phyloP scores from a whole-genome alignment of 345 rosid genomes.

The Moringa oleifera region DNA sequence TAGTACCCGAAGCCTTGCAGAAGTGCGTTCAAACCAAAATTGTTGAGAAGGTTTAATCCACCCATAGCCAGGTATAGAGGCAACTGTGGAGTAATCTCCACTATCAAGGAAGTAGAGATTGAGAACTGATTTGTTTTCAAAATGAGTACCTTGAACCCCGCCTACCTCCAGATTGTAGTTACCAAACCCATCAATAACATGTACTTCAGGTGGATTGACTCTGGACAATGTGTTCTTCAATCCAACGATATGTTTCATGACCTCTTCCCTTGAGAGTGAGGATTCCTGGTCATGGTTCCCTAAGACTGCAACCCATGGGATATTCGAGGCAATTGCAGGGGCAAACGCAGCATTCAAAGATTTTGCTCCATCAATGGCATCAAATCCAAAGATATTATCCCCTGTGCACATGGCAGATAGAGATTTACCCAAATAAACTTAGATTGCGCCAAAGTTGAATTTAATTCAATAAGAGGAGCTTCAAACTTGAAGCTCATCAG shows the following conservation, averaged over 20 bases:
- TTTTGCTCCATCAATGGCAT: conserved; percentile 58
- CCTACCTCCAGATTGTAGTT: conserved; percentile 76
- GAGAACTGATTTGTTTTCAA: conserved; percentile 73
- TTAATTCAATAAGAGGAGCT: neutral
- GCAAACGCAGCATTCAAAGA: conserved; percentile 66
- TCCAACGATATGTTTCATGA: conserved; percentile 72
- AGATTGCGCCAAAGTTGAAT: neutral
- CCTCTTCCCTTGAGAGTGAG: conserved; percentile 64
- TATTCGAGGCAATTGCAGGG: conserved; percentile 63
- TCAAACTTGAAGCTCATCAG: neutral
- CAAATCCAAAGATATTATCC: conserved; percentile 63
- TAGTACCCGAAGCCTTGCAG: conserved; percentile 60
- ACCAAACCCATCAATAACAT: conserved; percentile 77
- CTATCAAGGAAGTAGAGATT: conserved; percentile 85
- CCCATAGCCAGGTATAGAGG: conserved; percentile 55
- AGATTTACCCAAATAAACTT: conserved; percentile 1
- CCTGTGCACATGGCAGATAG: conserved; percentile 35
- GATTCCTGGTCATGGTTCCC: conserved; percentile 95
- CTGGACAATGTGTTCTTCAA: conserved; percentile 60
- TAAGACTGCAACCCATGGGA: conserved; percentile 86
- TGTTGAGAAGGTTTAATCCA: conserved; percentile 92
- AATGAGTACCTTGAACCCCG: conserved; percentile 61
- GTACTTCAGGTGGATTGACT: conserved; percentile 52
- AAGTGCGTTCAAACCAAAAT: conserved; percentile 78
- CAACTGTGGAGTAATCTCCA: conserved; percentile 67